Percentiles rank a stretch among this genome's conserved stretches.
Conservation (phyloP, 192 early-diverging fungal genomes). For the Backusella tuberculispora region DNA sequence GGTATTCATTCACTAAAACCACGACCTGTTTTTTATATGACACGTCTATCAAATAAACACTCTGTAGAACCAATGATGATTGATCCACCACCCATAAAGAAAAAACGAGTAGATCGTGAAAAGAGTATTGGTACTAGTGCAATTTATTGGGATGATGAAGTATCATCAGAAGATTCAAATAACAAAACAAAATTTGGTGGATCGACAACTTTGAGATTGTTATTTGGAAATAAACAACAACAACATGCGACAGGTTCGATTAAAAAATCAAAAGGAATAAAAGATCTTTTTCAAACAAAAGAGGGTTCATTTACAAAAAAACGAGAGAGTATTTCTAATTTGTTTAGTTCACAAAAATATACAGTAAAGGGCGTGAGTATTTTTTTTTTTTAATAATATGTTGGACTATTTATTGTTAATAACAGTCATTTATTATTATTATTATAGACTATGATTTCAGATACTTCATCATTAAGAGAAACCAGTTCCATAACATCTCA, state of each 20-base stretch:
- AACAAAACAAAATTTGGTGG: neutral
- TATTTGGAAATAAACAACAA: neutral
- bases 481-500: neutral
- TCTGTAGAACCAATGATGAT: slow-evolving; percentile 10
- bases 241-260: neutral
- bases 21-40: slow-evolving; percentile 1
- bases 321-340: slow-evolving; percentile 9
- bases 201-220: neutral
- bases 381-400: no score
- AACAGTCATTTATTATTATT: neutral
- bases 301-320: slow-evolving; percentile 9
- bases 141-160: neutral
- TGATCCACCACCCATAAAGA: neutral
- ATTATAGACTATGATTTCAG: neutral
- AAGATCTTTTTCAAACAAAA: slow-evolving; percentile 13
- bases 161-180: no score
- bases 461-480: neutral
- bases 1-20: slow-evolving; percentile 13
- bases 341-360: slow-evolving; percentile 15
- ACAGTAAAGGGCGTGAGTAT: neutral
- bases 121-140: neutral
- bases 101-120: neutral
- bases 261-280: neutral
- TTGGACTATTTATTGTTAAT: no score
- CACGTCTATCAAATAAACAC: slow-evolving; percentile 5